Evolutionary conservation across 768 basidiomycete species (phyloP).

Genomic region (Mycena chlorophos): DNA sequence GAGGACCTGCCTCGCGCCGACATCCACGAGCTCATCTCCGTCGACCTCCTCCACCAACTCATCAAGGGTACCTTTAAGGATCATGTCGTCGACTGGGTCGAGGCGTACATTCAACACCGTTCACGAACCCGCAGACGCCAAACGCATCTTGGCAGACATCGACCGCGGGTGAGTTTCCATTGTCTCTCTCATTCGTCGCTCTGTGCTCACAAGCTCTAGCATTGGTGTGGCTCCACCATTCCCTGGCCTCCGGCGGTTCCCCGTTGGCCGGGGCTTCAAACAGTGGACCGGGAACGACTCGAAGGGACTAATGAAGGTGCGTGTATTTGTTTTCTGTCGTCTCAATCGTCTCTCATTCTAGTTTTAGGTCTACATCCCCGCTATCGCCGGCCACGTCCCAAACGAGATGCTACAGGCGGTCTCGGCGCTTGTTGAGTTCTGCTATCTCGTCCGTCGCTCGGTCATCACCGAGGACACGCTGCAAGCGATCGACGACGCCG

Average conservation of each 20-base stretch:
- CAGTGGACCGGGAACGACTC: constrained; percentile 30
- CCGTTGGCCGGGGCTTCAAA: constrained; percentile 10
- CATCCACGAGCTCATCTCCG: constrained; percentile 11
- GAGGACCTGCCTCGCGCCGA: constrained; percentile 17
- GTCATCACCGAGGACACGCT: constrained; percentile 6
- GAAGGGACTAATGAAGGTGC: constrained; percentile 31
- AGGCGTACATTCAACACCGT: constrained; percentile 1
- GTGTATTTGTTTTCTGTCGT: background rate
- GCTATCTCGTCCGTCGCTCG: constrained; percentile 10
- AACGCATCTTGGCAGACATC: constrained; percentile 8
- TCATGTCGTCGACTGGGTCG: constrained; percentile 13
- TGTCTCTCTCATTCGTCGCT: too few species aligned
- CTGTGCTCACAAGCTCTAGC: constrained; percentile 4
- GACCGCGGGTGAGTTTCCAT: constrained; percentile 9
- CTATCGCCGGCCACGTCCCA: constrained; percentile 17
- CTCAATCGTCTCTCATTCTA: background rate
- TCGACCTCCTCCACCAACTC: constrained; percentile 16
- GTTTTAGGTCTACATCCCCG: constrained; percentile 16
- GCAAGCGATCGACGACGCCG: background rate
- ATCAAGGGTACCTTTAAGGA: constrained; percentile 19
- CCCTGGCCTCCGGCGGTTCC: constrained; percentile 17
- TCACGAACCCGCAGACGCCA: constrained; percentile 1
- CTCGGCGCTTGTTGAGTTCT: constrained; percentile 8
- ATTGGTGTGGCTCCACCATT: constrained; percentile 17
- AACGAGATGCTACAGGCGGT: constrained; percentile 7